A percentile compares a stretch with the other conserved stretches of the same genome.
phyloP scores from a whole-genome alignment of 2,329 filamentous ascomycete species.

The Colletotrichum sidae region DNA sequence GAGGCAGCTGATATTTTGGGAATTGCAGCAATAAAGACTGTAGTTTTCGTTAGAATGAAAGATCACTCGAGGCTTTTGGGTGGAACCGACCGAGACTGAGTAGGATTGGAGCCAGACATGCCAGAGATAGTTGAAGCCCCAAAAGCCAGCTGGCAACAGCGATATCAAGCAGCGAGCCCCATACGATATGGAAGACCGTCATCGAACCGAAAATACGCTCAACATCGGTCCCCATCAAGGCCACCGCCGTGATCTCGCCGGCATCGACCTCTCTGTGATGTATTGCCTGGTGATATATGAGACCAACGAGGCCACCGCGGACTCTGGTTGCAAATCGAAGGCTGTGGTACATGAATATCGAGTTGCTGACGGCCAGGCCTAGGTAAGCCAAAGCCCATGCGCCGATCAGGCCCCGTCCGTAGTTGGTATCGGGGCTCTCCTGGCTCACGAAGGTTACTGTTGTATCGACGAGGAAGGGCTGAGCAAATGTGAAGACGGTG shows the following conservation, averaged over 20 bases:
- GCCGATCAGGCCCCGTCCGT: conserved; percentile 45
- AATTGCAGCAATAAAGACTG: conserved; percentile 40
- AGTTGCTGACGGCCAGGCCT: conserved; percentile 44
- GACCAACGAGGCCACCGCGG: conserved; percentile 40
- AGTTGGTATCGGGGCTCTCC: conserved; percentile 27
- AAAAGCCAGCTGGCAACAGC: conserved; percentile 46
- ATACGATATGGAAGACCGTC: conserved; percentile 43
- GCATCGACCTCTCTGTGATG: conserved; percentile 40
- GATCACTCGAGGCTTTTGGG: too few relatives aligned
- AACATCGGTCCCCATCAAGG: conserved; percentile 49
- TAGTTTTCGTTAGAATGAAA: too few relatives aligned
- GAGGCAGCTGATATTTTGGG: conserved; percentile 37
- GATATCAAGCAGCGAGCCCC: conserved; percentile 44
- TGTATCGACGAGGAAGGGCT: conserved; percentile 46
- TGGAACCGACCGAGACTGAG: conserved; percentile 37
- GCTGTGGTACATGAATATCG: conserved; percentile 42
- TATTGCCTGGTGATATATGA: conserved; percentile 42
- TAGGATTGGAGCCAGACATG: conserved; percentile 42
- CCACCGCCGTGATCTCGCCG: conserved; percentile 43
- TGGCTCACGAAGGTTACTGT: conserved; percentile 40
- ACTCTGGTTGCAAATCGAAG: conserved; percentile 41
- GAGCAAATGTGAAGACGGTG: conserved; percentile 44
- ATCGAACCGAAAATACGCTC: conserved; percentile 44
- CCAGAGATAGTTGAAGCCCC: conserved; percentile 43
- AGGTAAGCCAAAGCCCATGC: conserved; percentile 47